phyloP scores from a whole-genome alignment of 768 basidiomycete genomes.

The Chalciporus chontae region DNA sequence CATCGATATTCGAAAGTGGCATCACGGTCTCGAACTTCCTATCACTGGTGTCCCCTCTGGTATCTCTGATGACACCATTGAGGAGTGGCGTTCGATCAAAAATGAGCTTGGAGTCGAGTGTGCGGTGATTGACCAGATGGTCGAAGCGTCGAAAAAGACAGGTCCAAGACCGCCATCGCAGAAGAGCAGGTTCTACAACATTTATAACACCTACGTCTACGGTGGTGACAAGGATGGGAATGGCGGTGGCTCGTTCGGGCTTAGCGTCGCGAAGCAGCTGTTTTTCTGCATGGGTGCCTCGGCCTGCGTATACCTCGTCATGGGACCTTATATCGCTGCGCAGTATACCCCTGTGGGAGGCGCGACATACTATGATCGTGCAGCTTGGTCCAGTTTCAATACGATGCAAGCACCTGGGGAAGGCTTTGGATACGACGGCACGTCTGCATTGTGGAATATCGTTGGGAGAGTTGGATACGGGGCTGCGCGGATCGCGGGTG shows the following conservation, averaged over 20 bases:
- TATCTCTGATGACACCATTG: conserved; percentile 61
- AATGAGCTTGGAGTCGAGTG: conserved; percentile 78
- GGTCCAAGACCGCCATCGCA: conserved; percentile 33
- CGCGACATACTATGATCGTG: conserved; percentile 72
- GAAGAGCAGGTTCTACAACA: conserved; percentile 71
- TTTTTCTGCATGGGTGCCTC: conserved; percentile 61
- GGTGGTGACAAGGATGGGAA: conserved; percentile 38
- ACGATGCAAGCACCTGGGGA: conserved; percentile 66
- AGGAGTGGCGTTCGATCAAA: conserved; percentile 79
- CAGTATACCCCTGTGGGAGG: conserved; percentile 59
- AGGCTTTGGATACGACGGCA: conserved; percentile 60
- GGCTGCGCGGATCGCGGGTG: conserved; percentile 70
- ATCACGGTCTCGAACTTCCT: conserved; percentile 51
- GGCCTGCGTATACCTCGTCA: conserved; percentile 56
- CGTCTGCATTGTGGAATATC: conserved; percentile 64
- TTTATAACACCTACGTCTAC: conserved; percentile 73
- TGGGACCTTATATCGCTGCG: conserved; percentile 56
- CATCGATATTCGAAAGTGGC: conserved; percentile 67
- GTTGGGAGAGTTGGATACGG: conserved; percentile 71
- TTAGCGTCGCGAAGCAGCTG: conserved; percentile 42
- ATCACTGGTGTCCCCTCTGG: conserved; percentile 45
- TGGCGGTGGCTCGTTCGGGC: conserved; percentile 26
- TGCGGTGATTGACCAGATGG: conserved; percentile 70
- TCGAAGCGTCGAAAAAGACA: conserved; percentile 35
- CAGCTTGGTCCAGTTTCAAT: conserved; percentile 79